Evolutionary conservation across 1,139 yeast genomes (phyloP), one percentile per base, ranked within the genome.

Genomic region (Debaryomycetaceae sp.): DNA sequence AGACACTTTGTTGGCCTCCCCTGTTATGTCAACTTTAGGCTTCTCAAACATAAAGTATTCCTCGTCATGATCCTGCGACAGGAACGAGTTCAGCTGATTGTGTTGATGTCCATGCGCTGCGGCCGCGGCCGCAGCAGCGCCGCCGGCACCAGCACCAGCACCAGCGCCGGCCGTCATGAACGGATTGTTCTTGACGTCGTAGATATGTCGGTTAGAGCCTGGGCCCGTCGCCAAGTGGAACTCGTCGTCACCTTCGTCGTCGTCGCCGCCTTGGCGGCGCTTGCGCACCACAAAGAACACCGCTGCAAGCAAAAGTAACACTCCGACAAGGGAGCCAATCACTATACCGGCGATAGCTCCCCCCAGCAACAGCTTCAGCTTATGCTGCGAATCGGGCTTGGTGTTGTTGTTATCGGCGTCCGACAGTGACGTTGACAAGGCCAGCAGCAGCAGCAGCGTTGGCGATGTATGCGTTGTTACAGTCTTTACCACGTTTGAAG

Each of bases 271-370:
- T 26, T 56, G 48, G 28, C 59, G 58, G 39, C 65, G 61, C 56
- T n/a, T n/a, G n/a, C 70, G 58, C 33, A 70, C 50, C 34, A 74
- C 56, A 44, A 75, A 61, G 28, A 71, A 44, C 4, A 71, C 40
- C 6, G 63, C 40, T 2, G 56, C 54, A 0, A 57, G 58, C 13
- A 75, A 31, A 4, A 68, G 21, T 2, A 62, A 46, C 1, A 63
- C 65, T 28, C 84, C 86, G 5, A 62, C 63, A 2, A 79, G 59
- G 1, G 68, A 61, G n/a, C 88, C 88, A 30, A 81, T 66, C 2
- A 75, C 84, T 9, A 78, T 73, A 28, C 88, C 89, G 1, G 82
- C 88, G 41, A 79, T 78, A n/a, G 80, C 80, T 15, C 91, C 91
- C 5, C 71, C 67, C 5, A 77, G 65, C 23, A 75, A 39, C 10